Conservation (phyloP, 2,329 filamentous ascomycete species). For the Exophiala dermatitidis region DNA sequence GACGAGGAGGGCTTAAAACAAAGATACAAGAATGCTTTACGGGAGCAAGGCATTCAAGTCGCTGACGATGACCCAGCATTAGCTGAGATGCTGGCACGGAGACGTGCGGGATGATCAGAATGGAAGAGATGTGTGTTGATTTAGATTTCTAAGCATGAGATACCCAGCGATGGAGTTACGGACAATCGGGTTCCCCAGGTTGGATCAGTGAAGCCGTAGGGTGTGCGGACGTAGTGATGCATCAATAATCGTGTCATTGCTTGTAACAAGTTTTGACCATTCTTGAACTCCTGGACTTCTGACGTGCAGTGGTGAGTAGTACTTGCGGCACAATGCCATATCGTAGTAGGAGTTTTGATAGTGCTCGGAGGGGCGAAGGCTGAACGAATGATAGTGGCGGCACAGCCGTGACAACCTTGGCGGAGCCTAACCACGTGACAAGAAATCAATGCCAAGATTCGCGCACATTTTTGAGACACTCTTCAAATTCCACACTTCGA, state of each 20-base stretch:
- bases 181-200: not conserved
- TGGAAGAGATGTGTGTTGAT: not conserved
- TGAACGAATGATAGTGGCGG: not conserved
- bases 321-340: not conserved
- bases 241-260: not conserved
- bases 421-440: constrained; percentile 1
- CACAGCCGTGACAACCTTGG: not conserved
- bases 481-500: constrained; percentile 1
- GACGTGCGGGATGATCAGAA: constrained; percentile 8
- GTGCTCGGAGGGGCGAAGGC: not conserved
- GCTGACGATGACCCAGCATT: constrained; percentile 46
- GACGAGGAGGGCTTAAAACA: constrained; percentile 62
- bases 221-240: not conserved
- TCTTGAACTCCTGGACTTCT: no score
- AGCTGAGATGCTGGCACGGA: constrained; percentile 28
- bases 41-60: constrained; percentile 43
- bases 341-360: no score
- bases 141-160: constrained; percentile 17
- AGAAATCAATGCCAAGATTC: constrained; percentile 1
- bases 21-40: constrained; percentile 69
- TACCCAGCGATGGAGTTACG: constrained; percentile 22
- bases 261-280: not conserved
- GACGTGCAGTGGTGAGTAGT: no score
- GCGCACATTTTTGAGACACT: constrained; percentile 1
- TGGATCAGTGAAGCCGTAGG: not conserved